These are phyloP conservation scores for Fulvia fulva DNA, from an alignment of 2,329 filamentous ascomycete genomes.

Conservation along the genomic window DNA sequence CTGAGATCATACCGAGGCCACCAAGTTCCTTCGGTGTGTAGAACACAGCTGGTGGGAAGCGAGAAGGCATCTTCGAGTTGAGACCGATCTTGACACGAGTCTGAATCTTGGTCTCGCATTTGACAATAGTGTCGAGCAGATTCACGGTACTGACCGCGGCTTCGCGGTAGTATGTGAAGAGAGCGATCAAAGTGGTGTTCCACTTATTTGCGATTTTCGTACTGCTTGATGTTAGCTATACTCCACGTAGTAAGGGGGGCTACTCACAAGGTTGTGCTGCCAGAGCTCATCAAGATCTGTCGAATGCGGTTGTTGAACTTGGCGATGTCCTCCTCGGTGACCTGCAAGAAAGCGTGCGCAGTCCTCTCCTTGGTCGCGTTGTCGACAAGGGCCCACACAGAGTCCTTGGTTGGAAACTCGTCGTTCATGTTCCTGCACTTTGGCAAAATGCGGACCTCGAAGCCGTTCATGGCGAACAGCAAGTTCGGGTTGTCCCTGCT, in stretches of 20 bases:
- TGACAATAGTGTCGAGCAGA: slow-evolving; percentile 93
- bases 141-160: slow-evolving; percentile 94
- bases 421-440: slow-evolving; percentile 94
- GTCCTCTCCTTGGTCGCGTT: slow-evolving; percentile 96
- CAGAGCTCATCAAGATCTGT: slow-evolving; percentile 98
- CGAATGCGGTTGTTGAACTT: slow-evolving; percentile 99
- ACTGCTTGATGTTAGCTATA: too few relatives aligned
- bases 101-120: slow-evolving; percentile 99
- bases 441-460: slow-evolving; percentile 92
- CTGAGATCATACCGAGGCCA: slow-evolving; percentile 97
- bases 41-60: slow-evolving; percentile 97
- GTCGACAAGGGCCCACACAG: slow-evolving; percentile 95
- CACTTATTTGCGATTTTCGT: slow-evolving; percentile 99
- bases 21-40: slow-evolving; percentile 98
- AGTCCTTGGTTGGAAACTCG: slow-evolving; percentile 95
- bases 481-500: slow-evolving; percentile 96
- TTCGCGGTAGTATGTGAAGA: slow-evolving; percentile 98
- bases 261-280: slow-evolving; percentile 99
- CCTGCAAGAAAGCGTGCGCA: slow-evolving; percentile 93
- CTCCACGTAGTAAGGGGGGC: too few relatives aligned
- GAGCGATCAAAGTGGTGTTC: slow-evolving; percentile 94
- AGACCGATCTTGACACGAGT: slow-evolving; percentile 97
- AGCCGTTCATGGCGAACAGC: slow-evolving; percentile 95
- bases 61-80: slow-evolving; percentile 98
- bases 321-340: slow-evolving; percentile 94